Evolutionary conservation across 345 rosid species (phyloP), one percentile per base, ranked within the genome.

Genomic region (Salix arbutifolia): DNA sequence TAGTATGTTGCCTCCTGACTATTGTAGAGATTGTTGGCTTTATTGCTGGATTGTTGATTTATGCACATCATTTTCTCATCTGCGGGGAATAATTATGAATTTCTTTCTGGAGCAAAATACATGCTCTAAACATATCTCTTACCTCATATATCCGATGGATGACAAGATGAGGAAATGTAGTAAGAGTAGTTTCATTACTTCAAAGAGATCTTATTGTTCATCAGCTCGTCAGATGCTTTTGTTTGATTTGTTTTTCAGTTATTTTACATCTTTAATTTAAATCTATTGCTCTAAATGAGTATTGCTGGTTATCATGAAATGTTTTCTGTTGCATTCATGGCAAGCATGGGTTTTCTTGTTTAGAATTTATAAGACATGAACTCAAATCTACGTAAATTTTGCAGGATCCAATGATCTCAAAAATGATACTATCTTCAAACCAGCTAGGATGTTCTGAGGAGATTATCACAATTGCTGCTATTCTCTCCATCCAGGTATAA

Each of bases 381-480:
- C 56, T 74, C 52, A 64, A 58, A 26, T 14, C 31, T 9, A 8
- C 33, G 64, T 74, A 21, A 44, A 33, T 80, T 84, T 82, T 83
- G 38, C 80, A 94, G 97, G 99, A 95, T 65, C 97, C 97, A 53
- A 90, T 91, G 97, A 84, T 92, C 76, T 88, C 99, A 23, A 96
- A 91, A 85, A 93, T 96, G 96, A 96, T 96, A 26, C 85, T 96
- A 84, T 88, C 99, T 84, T 93, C 99, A 42, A 85, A 84, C 82
- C 88, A 93, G 80, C 91, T 93, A 72, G 96, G 94, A 65, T 96
- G 99, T 85, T 88, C 97, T 46, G 90, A 93, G 74, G 98, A 96
- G 86, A 85, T 88, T 85, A 87, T 96, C 62, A 91, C 96, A 21
- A 93, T 92, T 35, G 90, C 98, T 69, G 94, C 98, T 25, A 82